Evolutionary conservation across 176 grass and related monocot species (phyloP), one percentile per base, ranked within the genome.

Genomic region (Aechmea fasciata): DNA sequence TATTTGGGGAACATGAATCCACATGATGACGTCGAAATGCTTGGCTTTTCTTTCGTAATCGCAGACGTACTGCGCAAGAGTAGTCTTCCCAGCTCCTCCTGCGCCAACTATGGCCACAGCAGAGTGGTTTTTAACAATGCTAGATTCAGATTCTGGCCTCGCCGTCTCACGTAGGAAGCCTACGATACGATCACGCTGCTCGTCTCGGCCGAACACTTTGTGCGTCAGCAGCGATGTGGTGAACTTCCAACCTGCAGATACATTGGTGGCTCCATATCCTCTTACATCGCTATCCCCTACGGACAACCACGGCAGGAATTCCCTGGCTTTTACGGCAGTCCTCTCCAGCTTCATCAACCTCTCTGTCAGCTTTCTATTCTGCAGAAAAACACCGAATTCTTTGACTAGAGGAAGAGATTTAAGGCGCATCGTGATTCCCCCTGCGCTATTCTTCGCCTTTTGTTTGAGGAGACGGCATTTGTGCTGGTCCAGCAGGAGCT

Each of bases 51-150:
- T 47, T 22, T 74, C 73, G 33, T 66, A 4, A 0, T 85, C 57
- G 47, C 33, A 77, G 17, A 88, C 64, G 69, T 52, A 20, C 15
- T 84, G 81, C 17, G 73, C 85, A 10, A 88, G 13, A 11, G 84
- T 87, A 9, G 75, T 87, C 62, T 87, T 83, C 9, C 84, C 76
- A 1, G 61, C 74, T 0, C 85, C 85, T 1, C 64, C 51, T 11
- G 80, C 52, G 0, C 81, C 85, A 7, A 69, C 49, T n/a, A 88
- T 70, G 28, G 75, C 72, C 48, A 84, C 50, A n/a, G 55, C 51
- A 1, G 81, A 81, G 33, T 69, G 83, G 2, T 63, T 67, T 19
- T 50, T 73, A n/a, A 0, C 51, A 1, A 7, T 64, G 57, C 54
- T 75, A 3, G 80, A 68, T 13, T 54, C 52, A 12, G 52, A 13